These are phyloP conservation scores for Cinnamomum micranthum DNA, from an alignment of 164 flowering plant genomes.

Conservation along the genomic window DNA sequence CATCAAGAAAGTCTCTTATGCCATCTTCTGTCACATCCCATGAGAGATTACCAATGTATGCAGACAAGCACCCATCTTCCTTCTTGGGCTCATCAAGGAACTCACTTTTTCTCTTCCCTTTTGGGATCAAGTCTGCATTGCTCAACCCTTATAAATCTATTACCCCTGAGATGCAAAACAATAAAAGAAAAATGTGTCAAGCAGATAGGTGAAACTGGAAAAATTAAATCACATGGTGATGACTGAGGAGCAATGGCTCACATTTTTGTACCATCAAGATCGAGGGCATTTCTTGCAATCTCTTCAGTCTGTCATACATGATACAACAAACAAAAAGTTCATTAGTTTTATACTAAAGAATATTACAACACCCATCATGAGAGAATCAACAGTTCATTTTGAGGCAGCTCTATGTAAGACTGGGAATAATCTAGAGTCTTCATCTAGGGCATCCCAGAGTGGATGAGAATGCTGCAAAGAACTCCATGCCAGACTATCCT, in stretches of 20 bases:
- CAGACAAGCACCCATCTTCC: conserved; percentile 13
- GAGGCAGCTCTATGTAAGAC: not conserved
- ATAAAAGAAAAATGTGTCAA: not conserved
- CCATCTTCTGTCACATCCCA: conserved; percentile 15
- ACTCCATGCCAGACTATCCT: too few relatives aligned
- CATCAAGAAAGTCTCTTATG: conserved; percentile 5
- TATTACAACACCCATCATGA: too few relatives aligned
- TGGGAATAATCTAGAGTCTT: not conserved
- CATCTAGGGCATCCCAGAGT: too few relatives aligned
- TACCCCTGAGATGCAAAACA: conserved; percentile 1
- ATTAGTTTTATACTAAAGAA: not conserved
- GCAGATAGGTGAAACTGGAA: not conserved
- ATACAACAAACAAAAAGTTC: not conserved
- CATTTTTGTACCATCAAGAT: conserved; percentile 13
- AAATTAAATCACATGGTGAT: too few relatives aligned
- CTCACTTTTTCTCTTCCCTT: conserved; percentile 16
- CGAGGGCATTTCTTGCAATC: conserved; percentile 5
- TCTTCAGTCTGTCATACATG: conserved; percentile 7
- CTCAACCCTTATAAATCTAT: conserved; percentile 11
- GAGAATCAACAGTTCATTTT: not conserved
- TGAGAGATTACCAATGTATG: conserved; percentile 15
- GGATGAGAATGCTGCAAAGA: too few relatives aligned
- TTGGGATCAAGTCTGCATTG: conserved; percentile 8
- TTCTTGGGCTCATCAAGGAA: conserved; percentile 13
- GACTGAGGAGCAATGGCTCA: conserved; percentile 1